Base-by-base conservation (phyloP, 352 stramenopile genomes). In the Globisporangium nodosum region DNA sequence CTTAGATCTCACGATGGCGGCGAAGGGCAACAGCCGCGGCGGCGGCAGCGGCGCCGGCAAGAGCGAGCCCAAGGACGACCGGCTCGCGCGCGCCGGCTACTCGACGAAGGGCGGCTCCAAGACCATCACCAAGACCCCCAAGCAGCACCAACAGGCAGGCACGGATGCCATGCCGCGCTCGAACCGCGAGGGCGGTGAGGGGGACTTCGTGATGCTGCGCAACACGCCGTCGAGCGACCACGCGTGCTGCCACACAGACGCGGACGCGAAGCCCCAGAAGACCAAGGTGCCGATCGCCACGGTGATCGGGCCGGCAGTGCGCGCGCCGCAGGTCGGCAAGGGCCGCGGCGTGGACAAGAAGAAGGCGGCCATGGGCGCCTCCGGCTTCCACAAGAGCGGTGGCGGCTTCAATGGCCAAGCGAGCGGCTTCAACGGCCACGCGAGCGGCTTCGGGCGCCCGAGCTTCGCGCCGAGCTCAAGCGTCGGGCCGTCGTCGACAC, bases 151-250 rank as follows among this genome's bases (percentile, higher is more conserved):
- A 4, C 35, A 35, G 24, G 24, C 24, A n/a, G 49, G 27, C 13
- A 21, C n/a, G 13, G 58, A 64, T 21, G n/a, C 24, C 42, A 64
- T 64, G 58, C 58, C 58, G 30, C 45, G 52, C 50, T 64, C 58
- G 42, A 64, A 64, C 51, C 51, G 45, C 35, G 58, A 64, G 21
- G 43, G 51, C 27, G 58, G 24, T 0, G 21, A 15, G 3, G 45
- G 43, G 20, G 51, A 64, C 20, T 64, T 64, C 18, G 50, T 64
- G 13, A 64, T 64, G 33, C 51, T 64, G 31, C 52, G 53, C 31
- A 63, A 51, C 49, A 61, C 55, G 42, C 74, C 70, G 20, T 65
- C 70, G n/a, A 42, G 63, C 9, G 69, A 77, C 21, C 62, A 67
- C 54, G 50, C 35, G 13, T 64, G 64, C 24, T 20, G 42, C 39